A percentile compares a stretch with the other conserved stretches of the same genome.
phyloP scores from a whole-genome alignment of 1,284 basidiomycete species.

The Trichosporon sp. region DNA sequence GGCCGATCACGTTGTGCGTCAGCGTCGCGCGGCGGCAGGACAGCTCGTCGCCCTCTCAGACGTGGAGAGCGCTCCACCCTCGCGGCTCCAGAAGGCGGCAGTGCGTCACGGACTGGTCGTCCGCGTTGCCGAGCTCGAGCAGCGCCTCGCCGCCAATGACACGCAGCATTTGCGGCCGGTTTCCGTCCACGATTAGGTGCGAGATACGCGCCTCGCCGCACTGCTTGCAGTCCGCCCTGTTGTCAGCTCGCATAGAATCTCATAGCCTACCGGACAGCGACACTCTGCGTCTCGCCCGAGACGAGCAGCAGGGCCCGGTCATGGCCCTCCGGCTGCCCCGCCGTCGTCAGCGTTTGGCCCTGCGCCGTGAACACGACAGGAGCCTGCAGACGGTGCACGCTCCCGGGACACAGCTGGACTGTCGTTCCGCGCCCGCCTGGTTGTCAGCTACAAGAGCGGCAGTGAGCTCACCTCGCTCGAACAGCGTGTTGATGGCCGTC shows the following conservation, averaged over 20 bases:
- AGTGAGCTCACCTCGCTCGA: constrained; percentile 42
- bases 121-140: constrained; percentile 55
- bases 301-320: constrained; percentile 52
- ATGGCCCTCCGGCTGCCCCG: constrained; percentile 43
- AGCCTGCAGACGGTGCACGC: constrained; percentile 48
- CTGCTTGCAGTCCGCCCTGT: constrained; percentile 54
- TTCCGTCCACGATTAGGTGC: constrained; percentile 55
- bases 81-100: constrained; percentile 57
- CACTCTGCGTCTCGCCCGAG: constrained; percentile 46
- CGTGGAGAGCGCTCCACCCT: constrained; percentile 57
- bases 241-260: constrained; percentile 13
- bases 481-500: constrained; percentile 47
- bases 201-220: constrained; percentile 47
- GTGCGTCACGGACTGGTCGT: constrained; percentile 50
- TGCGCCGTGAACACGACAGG: constrained; percentile 51
- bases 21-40: constrained; percentile 49
- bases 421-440: constrained; percentile 47
- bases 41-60: constrained; percentile 55
- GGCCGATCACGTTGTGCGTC: constrained; percentile 55
- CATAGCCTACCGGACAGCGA: constrained; percentile 46
- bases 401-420: constrained; percentile 52
- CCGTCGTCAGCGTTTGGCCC: constrained; percentile 51
- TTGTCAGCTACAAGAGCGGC: background rate
- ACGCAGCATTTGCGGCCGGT: constrained; percentile 53
- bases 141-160: constrained; percentile 53